These are phyloP conservation scores for Ricinus communis DNA, from an alignment of 345 rosid species.

Conservation along the genomic window DNA sequence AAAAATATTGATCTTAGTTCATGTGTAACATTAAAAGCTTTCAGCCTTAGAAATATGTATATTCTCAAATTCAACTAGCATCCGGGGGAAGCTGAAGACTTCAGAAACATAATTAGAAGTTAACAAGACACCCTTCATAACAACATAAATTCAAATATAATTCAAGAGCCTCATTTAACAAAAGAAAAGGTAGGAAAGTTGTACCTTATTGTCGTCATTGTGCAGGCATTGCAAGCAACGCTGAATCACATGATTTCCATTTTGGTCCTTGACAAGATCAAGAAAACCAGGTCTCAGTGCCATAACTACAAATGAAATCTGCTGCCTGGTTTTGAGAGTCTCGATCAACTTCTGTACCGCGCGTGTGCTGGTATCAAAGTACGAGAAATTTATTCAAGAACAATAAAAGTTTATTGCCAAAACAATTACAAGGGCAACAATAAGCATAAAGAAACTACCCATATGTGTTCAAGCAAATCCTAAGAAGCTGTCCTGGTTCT, in stretches of 20 bases:
- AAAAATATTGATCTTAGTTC: not conserved
- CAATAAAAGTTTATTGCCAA: not conserved
- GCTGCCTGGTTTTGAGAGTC: constrained; percentile 55
- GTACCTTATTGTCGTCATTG: constrained; percentile 56
- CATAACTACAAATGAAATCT: constrained; percentile 41
- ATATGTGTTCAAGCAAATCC: constrained; percentile 34
- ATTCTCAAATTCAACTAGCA: not conserved
- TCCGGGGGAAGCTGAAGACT: not conserved
- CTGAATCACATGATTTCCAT: constrained; percentile 80
- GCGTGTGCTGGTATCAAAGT: constrained; percentile 46
- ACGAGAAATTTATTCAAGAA: not conserved
- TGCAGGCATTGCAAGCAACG: constrained; percentile 62
- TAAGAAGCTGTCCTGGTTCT: constrained; percentile 30
- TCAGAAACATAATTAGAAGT: not conserved
- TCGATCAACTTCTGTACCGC: constrained; percentile 60
- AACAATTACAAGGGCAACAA: not conserved
- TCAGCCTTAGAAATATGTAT: not conserved
- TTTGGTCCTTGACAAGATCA: constrained; percentile 56
- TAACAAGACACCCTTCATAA: not conserved
- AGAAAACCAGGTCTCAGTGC: constrained; percentile 58
- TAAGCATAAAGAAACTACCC: constrained; percentile 23
- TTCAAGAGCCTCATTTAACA: not conserved
- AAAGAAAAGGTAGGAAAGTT: not conserved
- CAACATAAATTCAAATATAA: not conserved
- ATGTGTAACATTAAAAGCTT: not conserved